Percentiles rank a stretch among this genome's conserved stretches.
Evolutionary conservation across 1,139 yeast genomes (phyloP).

Genomic region (Candida sp.): DNA sequence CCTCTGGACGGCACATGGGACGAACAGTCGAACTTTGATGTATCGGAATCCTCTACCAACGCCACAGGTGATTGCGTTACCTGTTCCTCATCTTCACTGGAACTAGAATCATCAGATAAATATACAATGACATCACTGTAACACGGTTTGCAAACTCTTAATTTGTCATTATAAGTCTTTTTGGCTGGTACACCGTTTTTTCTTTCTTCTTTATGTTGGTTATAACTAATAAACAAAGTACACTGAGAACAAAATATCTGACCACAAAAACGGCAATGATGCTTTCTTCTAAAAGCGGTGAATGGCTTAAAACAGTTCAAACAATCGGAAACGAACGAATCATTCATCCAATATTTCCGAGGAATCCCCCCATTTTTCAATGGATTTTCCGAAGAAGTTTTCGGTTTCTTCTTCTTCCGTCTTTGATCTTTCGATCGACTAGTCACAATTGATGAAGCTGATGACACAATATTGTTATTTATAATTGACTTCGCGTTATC

Average conservation of each 20-base stretch:
- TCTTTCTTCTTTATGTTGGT: slow-evolving; percentile 53
- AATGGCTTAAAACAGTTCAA: slow-evolving; percentile 73
- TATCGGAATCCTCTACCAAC: not conserved
- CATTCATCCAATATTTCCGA: slow-evolving; percentile 88
- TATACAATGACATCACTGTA: slow-evolving; percentile 62
- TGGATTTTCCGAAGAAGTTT: slow-evolving; percentile 41
- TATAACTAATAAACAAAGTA: slow-evolving; percentile 74
- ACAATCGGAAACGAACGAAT: slow-evolving; percentile 80
- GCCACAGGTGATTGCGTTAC: slow-evolving; percentile 11
- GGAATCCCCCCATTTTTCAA: slow-evolving; percentile 51
- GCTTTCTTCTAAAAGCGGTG: slow-evolving; percentile 81
- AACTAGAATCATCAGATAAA: slow-evolving; percentile 61
- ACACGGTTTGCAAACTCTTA: slow-evolving; percentile 81
- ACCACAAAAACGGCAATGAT: slow-evolving; percentile 95
- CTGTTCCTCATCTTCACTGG: slow-evolving; percentile 18
- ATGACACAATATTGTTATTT: slow-evolving; percentile 25
- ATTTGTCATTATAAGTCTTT: slow-evolving; percentile 52
- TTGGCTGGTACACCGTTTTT: slow-evolving; percentile 14
- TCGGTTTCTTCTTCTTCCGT: slow-evolving; percentile 27
- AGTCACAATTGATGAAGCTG: slow-evolving; percentile 26
- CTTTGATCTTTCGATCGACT: slow-evolving; percentile 14
- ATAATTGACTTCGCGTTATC: slow-evolving; percentile 40
- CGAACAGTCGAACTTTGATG: not conserved
- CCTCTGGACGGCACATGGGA: not conserved
- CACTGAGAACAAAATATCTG: slow-evolving; percentile 93